Evolutionary conservation across 192 early-diverging fungal genomes (phyloP).

Genomic region (Umbelopsis vinacea): DNA sequence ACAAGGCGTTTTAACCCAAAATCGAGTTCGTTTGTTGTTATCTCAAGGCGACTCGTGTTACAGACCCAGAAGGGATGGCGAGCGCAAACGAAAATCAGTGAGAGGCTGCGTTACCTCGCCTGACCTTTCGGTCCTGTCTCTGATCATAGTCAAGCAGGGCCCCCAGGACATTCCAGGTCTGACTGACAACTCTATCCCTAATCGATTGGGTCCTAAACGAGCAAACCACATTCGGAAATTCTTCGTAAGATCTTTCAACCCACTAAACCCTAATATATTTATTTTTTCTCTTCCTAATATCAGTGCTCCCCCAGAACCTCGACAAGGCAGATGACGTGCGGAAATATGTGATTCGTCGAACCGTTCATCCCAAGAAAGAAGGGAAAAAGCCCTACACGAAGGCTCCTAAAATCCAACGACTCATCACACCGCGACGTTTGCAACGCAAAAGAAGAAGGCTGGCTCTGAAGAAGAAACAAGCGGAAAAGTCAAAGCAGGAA

Average conservation of each 20-base stretch:
- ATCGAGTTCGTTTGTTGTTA: conserved; percentile 76
- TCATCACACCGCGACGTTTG: conserved; percentile 92
- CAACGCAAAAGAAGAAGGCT: conserved; percentile 90
- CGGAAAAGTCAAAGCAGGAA: conserved; percentile 77
- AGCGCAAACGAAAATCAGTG: conserved; percentile 98
- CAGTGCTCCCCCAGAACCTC: conserved; percentile 79
- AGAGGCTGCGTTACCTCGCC: conserved; percentile 94
- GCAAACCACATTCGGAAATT: conserved; percentile 97
- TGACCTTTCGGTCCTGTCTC: conserved; percentile 91
- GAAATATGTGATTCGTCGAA: conserved; percentile 98
- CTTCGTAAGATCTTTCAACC: conserved; percentile 62
- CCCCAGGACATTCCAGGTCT: conserved; percentile 92
- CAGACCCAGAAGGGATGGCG: conserved; percentile 92
- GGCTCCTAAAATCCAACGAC: conserved; percentile 93
- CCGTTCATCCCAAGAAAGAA: conserved; percentile 82
- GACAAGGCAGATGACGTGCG: conserved; percentile 97
- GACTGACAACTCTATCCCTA: conserved; percentile 89
- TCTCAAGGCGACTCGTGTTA: conserved; percentile 97
- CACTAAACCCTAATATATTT: no score
- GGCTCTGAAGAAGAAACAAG: conserved; percentile 81
- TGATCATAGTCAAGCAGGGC: conserved; percentile 95
- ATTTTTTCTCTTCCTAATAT: no score
- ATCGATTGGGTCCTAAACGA: conserved; percentile 97
- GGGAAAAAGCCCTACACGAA: conserved; percentile 93
- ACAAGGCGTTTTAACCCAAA: conserved; percentile 86